phyloP scores from a whole-genome alignment of 2,329 filamentous ascomycete genomes.

The Xylogone sp. region DNA sequence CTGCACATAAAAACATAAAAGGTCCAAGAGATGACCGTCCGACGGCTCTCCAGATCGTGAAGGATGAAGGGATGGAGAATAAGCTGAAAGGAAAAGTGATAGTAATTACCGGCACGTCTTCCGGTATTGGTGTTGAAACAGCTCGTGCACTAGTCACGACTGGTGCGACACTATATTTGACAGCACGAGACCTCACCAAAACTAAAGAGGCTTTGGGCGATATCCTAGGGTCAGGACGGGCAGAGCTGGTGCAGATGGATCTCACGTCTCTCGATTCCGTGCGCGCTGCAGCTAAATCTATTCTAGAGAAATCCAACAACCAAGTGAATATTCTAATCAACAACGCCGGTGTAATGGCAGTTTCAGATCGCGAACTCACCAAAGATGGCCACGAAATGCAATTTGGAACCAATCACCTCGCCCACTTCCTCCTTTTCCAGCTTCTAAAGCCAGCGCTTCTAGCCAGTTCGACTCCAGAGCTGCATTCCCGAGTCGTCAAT shows the following conservation, averaged over 20 bases:
- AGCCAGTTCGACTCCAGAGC: slow-evolving; percentile 32
- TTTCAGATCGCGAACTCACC: slow-evolving; percentile 28
- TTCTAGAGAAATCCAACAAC: slow-evolving; percentile 16
- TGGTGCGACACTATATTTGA: slow-evolving; percentile 32
- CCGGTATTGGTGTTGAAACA: slow-evolving; percentile 34
- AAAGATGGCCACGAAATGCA: slow-evolving; percentile 47
- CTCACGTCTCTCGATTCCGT: slow-evolving; percentile 30
- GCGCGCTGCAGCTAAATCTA: slow-evolving; percentile 20
- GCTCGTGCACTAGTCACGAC: slow-evolving; percentile 32
- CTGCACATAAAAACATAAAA: no score
- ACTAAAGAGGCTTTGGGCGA: no score
- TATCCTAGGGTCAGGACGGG: slow-evolving; percentile 33
- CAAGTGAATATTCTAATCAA: slow-evolving; percentile 27
- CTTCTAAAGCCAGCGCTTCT: slow-evolving; percentile 42
- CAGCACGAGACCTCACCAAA: slow-evolving; percentile 31
- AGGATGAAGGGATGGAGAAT: slow-evolving; percentile 14
- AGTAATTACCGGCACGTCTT: slow-evolving; percentile 34
- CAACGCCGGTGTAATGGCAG: slow-evolving; percentile 22
- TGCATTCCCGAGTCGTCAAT: slow-evolving; percentile 45
- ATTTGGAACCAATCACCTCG: slow-evolving; percentile 49
- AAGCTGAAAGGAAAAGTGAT: slow-evolving; percentile 36
- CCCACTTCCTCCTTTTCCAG: slow-evolving; percentile 50
- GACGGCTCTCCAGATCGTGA: slow-evolving; percentile 30
- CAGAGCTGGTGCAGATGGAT: slow-evolving; percentile 32
- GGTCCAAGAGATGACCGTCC: slow-evolving; percentile 30